These are phyloP conservation scores for Lanzia echinophila DNA, from an alignment of 2,329 filamentous ascomycete species.

Conservation along the genomic window DNA sequence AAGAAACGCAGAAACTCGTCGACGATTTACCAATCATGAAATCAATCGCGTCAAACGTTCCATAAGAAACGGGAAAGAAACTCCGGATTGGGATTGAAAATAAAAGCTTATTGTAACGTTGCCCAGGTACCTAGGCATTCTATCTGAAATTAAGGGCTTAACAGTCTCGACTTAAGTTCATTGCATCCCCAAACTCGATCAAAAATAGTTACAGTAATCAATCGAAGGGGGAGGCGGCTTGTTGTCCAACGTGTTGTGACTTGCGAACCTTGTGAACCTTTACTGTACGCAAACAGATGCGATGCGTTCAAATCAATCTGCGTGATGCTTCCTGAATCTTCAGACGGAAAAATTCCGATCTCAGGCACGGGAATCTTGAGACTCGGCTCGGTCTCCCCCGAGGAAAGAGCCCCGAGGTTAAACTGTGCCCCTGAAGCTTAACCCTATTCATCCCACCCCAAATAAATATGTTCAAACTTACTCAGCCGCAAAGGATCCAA, in stretches of 20 bases:
- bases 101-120: slow-evolving; percentile 3
- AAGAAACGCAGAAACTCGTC: not conserved
- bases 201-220: not conserved
- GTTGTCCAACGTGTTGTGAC: too few relatives aligned
- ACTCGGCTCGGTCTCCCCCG: not conserved
- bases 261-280: too few relatives aligned
- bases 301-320: too few relatives aligned
- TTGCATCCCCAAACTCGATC: too few relatives aligned
- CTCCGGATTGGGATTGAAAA: not conserved
- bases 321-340: too few relatives aligned
- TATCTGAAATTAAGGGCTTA: slow-evolving; percentile 1
- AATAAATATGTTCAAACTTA: not conserved
- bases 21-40: not conserved
- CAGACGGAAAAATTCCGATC: not conserved
- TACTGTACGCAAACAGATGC: too few relatives aligned
- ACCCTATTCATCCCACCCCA: not conserved
- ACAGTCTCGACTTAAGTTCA: not conserved
- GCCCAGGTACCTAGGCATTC: not conserved
- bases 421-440: slow-evolving; percentile 1
- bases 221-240: not conserved
- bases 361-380: not conserved
- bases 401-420: too few relatives aligned
- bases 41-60: not conserved
- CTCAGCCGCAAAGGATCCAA: slow-evolving; percentile 8
- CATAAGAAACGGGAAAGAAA: not conserved